Evolutionary conservation across 208 protist genomes (phyloP).

Genomic region (Trypanosomatidae sp.): DNA sequence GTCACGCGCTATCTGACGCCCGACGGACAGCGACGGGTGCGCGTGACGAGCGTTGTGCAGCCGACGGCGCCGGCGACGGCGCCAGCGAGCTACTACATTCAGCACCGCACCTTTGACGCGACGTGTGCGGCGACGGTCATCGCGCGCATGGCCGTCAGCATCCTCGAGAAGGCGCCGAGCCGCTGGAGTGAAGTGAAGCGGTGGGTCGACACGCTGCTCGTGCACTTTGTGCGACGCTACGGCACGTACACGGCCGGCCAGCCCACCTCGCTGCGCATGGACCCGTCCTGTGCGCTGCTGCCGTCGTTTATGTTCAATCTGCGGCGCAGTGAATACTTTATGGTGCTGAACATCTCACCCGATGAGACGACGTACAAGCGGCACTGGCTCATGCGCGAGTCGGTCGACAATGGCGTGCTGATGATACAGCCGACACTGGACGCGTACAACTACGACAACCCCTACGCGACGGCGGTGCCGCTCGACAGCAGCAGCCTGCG

Average conservation of each 20-base stretch:
- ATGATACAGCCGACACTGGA: constrained; percentile 98
- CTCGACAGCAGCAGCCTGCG: constrained; percentile 85
- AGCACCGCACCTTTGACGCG: constrained; percentile 90
- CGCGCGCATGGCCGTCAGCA: constrained; percentile 57
- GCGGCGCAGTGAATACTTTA: constrained; percentile 94
- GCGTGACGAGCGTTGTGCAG: constrained; percentile 77
- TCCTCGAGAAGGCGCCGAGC: constrained; percentile 46
- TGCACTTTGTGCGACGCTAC: constrained; percentile 94
- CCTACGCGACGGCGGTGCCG: constrained; percentile 76
- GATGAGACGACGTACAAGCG: constrained; percentile 97
- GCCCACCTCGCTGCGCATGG: constrained; percentile 80
- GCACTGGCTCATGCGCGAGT: constrained; percentile 93
- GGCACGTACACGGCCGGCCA: constrained; percentile 81
- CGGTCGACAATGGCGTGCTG: constrained; percentile 87
- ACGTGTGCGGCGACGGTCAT: constrained; percentile 75
- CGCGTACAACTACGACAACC: constrained; percentile 86
- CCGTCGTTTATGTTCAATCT: constrained; percentile 99
- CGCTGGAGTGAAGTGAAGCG: constrained; percentile 90
- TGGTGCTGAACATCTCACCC: constrained; percentile 95
- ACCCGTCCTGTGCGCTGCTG: constrained; percentile 91
- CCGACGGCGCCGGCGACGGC: constrained; percentile 29
- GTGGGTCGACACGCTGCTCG: constrained; percentile 97
- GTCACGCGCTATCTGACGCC: constrained; percentile 89
- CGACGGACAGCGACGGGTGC: constrained; percentile 61
- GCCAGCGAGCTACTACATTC: constrained; percentile 30